phyloP scores from a whole-genome alignment of 768 basidiomycete genomes.

The Kwoniella heveanensis region DNA sequence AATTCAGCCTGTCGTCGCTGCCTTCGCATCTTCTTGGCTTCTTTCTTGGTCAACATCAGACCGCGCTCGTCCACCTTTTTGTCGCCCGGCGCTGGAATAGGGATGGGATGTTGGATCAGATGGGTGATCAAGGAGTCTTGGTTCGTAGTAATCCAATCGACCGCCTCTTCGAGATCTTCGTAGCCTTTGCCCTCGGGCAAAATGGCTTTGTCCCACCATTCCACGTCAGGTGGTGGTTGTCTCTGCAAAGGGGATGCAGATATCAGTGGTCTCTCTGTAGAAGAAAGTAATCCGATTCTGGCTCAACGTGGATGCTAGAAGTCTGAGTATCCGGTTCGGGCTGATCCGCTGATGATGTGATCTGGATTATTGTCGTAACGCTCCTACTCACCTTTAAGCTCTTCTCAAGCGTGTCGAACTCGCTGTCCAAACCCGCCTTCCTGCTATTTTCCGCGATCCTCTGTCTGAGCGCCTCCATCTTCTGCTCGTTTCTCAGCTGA shows the following conservation, averaged over 20 bases:
- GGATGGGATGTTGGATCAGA: constrained; percentile 95
- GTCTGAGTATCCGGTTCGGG: too few relatives aligned
- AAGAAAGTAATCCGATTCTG: neutral
- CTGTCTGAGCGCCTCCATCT: constrained; percentile 87
- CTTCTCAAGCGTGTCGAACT: constrained; percentile 86
- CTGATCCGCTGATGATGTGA: too few relatives aligned
- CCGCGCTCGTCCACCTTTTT: constrained; percentile 76
- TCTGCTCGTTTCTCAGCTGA: constrained; percentile 62
- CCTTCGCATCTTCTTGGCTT: constrained; percentile 96
- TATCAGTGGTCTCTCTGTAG: neutral
- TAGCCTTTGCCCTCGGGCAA: constrained; percentile 75
- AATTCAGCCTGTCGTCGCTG: constrained; percentile 81
- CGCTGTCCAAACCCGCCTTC: constrained; percentile 92
- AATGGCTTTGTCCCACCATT: constrained; percentile 96
- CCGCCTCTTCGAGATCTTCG: constrained; percentile 64
- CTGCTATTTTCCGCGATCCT: constrained; percentile 88
- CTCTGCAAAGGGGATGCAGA: constrained; percentile 60
- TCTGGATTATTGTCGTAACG: too few relatives aligned
- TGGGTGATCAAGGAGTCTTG: constrained; percentile 75
- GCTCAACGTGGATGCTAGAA: too few relatives aligned
- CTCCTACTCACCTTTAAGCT: constrained; percentile 80
- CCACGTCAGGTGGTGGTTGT: constrained; percentile 80
- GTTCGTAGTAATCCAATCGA: constrained; percentile 65
- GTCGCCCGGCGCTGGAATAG: constrained; percentile 86
- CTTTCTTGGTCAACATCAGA: constrained; percentile 91